phyloP scores from a whole-genome alignment of 257 asterid genomes.

The Solanum corneliomulleri region DNA sequence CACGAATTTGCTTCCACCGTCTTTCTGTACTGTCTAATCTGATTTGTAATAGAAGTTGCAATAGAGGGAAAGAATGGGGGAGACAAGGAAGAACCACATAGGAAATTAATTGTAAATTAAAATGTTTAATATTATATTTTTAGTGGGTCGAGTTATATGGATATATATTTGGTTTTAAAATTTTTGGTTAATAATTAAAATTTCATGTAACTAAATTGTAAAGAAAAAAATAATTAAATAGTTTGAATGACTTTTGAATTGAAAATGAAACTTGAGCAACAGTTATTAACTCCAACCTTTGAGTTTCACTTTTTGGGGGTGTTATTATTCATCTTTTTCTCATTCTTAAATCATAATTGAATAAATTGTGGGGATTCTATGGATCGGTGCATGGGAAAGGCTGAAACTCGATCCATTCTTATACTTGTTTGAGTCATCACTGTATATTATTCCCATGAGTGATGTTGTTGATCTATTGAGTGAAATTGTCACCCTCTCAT shows the following conservation, averaged over 20 bases:
- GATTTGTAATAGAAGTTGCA: constrained; percentile 49
- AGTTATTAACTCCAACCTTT: too few relatives aligned
- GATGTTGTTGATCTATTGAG: not conserved
- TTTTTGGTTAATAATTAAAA: too few relatives aligned
- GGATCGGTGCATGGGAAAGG: not conserved
- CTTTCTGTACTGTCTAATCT: constrained; percentile 26
- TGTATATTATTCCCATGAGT: not conserved
- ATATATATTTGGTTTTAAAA: too few relatives aligned
- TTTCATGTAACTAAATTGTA: too few relatives aligned
- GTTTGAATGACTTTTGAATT: too few relatives aligned
- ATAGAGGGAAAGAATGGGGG: not conserved
- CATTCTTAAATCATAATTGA: not conserved
- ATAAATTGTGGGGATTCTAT: not conserved
- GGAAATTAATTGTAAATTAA: too few relatives aligned
- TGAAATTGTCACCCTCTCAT: not conserved
- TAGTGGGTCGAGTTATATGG: too few relatives aligned
- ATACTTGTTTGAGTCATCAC: not conserved
- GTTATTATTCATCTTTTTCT: not conserved
- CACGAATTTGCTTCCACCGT: constrained; percentile 70
- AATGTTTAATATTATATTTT: too few relatives aligned
- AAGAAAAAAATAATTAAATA: too few relatives aligned
- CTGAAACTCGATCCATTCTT: not conserved
- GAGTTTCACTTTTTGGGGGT: too few relatives aligned
- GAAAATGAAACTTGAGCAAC: too few relatives aligned
- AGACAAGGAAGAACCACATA: too few relatives aligned